Base-by-base conservation (phyloP, 1,284 basidiomycete species). In the Trichosporon sp. region DNA sequence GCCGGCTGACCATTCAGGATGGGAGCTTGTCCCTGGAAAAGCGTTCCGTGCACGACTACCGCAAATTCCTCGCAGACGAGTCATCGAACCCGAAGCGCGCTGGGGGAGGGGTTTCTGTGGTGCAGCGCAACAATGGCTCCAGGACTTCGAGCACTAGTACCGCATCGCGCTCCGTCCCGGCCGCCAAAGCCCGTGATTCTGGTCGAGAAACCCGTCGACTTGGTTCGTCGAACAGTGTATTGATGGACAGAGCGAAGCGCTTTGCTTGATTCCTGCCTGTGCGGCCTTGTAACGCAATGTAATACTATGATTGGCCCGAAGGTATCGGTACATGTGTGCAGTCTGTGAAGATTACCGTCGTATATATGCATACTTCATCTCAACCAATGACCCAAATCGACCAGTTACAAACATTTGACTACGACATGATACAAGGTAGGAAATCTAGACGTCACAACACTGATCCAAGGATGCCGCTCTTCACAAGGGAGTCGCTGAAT, bases 11-110 rank as follows among this genome's bases (percentile, higher is more conserved):
- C 3, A 3, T 4, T 6, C n/a, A 31, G 25, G 34, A 25, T 12
- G 38, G 5, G 7, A 29, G 31, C 34, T 7, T 12, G 8, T 5
- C 29, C 15, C 8, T 8, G 3, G 53, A 27, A 2, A 27, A 68
- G 2, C 63, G 72, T 8, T 66, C 70, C 12, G 58, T 62, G 11
- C 74, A 74, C 3, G 69, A 69, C 6, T 76, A 71, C 42, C 34
- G 67, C 13, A 64, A 72, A 34, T 78, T 71, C 63, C 66, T 81
- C 31, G 65, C 65, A 47, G 76, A 76, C 3, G 77, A 80, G 70
- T 74, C 76, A 1, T 68, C 70, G 42, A 72, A 68, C 8, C 77
- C 70, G 9, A 71, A 76, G 11, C 73, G 78, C 2, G 35, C 34
- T 1, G 73, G 70, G 1, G 76, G 69, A 9, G 68, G 72, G 2